Percentiles rank a stretch among this genome's conserved stretches.
phyloP scores from a whole-genome alignment of 2,329 filamentous ascomycete genomes.

The Phyllosticta citriasiana region DNA sequence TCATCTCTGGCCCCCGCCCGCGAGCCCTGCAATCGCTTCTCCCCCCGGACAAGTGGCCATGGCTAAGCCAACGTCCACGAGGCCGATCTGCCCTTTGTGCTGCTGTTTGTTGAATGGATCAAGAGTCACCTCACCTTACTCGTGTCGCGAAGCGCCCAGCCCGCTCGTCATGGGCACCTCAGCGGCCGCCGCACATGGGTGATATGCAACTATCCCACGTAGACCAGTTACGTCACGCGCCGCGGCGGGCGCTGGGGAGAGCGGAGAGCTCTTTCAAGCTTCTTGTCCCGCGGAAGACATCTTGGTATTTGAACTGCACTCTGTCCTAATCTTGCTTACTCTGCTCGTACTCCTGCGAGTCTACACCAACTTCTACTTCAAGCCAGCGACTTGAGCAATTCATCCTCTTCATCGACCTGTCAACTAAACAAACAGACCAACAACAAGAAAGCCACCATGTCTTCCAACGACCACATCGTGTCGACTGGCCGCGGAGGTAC shows the following conservation, averaged over 20 bases:
- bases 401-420: not conserved
- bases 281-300: not conserved
- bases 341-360: not conserved
- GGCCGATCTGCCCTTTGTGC: not conserved
- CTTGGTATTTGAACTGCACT: not conserved
- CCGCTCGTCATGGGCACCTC: no score
- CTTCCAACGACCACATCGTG: slow-evolving; percentile 22
- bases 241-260: no score
- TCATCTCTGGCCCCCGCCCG: not conserved
- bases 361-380: not conserved
- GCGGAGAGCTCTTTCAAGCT: not conserved
- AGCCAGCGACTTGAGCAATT: not conserved
- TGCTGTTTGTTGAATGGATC: not conserved
- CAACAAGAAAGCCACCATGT: not conserved
- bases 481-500: slow-evolving; percentile 45
- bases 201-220: not conserved
- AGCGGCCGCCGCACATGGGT: no score
- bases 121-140: not conserved
- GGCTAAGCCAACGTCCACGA: not conserved
- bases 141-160: not conserved
- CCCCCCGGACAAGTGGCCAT: not conserved
- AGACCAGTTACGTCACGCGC: not conserved
- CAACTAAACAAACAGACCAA: not conserved
- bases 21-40: not conserved
- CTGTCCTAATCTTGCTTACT: not conserved